A percentile compares a stretch with the other conserved stretches of the same genome.
phyloP scores from a whole-genome alignment of 148 eudicot species.

The Silene conica region DNA sequence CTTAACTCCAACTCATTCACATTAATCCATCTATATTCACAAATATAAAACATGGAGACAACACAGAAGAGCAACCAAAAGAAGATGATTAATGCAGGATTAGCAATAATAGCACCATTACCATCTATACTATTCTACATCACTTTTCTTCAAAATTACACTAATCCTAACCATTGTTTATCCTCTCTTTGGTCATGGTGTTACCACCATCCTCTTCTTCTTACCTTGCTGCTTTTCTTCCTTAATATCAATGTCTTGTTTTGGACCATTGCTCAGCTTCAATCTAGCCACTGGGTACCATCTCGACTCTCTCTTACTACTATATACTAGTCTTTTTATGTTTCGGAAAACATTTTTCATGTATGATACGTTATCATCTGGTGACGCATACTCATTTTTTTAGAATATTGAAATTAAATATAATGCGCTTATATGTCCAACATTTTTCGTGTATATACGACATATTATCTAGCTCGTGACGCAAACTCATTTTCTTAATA shows the following conservation, averaged over 20 bases:
- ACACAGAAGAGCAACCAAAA: slow-evolving; percentile 13
- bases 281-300: slow-evolving; percentile 81
- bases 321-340: too few species aligned
- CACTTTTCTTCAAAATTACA: slow-evolving; percentile 42
- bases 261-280: slow-evolving; percentile 70
- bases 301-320: background rate
- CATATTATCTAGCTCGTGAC: too few species aligned
- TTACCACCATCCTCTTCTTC: slow-evolving; percentile 64
- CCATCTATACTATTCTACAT: slow-evolving; percentile 72
- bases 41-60: slow-evolving; percentile 16
- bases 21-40: background rate
- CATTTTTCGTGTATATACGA: too few species aligned
- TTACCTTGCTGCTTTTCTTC: slow-evolving; percentile 66
- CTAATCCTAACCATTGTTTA: slow-evolving; percentile 18
- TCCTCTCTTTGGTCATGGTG: slow-evolving; percentile 68
- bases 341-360: too few species aligned
- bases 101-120: slow-evolving; percentile 61
- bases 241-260: slow-evolving; percentile 67
- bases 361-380: too few species aligned
- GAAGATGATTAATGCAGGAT: slow-evolving; percentile 47
- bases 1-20: background rate
- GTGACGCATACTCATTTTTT: too few species aligned
- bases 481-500: too few species aligned
- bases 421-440: too few species aligned
- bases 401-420: too few species aligned